Evolutionary conservation across 2,329 filamentous ascomycete species (phyloP).

Genomic region (Xylariaceae sp.): DNA sequence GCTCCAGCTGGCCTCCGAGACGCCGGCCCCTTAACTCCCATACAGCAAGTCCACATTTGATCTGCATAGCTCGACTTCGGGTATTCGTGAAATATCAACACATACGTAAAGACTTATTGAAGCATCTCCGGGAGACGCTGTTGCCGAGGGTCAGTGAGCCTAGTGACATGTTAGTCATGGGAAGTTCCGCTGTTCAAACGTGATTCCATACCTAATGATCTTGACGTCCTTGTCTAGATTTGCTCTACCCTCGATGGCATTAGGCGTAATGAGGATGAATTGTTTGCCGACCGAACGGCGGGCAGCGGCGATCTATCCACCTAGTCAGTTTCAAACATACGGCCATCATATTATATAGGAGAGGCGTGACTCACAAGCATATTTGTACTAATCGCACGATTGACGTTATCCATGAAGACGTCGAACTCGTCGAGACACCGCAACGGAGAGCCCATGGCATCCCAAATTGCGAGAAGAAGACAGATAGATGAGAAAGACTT

Average conservation of each 20-base stretch:
- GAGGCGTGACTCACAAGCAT: constrained; percentile 74
- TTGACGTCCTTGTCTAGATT: constrained; percentile 73
- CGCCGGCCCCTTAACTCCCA: constrained; percentile 11
- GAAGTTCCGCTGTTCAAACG: background rate
- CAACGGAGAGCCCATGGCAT: constrained; percentile 95
- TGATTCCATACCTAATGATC: constrained; percentile 67
- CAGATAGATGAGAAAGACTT: constrained; percentile 99
- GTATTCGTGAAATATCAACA: background rate
- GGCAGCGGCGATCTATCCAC: constrained; percentile 75
- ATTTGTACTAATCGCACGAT: constrained; percentile 88
- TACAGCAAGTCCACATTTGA: constrained; percentile 6
- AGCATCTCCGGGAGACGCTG: constrained; percentile 49
- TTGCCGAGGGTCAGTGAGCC: constrained; percentile 66
- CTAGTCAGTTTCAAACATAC: constrained; percentile 32
- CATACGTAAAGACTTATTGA: constrained; percentile 20
- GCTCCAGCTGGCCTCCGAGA: constrained; percentile 2
- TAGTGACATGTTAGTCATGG: constrained; percentile 43
- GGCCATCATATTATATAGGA: background rate
- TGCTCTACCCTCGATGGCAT: constrained; percentile 72
- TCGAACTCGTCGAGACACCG: constrained; percentile 97
- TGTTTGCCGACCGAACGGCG: constrained; percentile 87
- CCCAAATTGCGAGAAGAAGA: constrained; percentile 90
- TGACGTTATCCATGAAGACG: constrained; percentile 99
- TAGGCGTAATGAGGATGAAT: constrained; percentile 95
- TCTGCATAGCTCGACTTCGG: background rate